Evolutionary conservation across 371 early-diverging fungal genomes (phyloP).

Genomic region (Homolaphlyctis polyrhiza): DNA sequence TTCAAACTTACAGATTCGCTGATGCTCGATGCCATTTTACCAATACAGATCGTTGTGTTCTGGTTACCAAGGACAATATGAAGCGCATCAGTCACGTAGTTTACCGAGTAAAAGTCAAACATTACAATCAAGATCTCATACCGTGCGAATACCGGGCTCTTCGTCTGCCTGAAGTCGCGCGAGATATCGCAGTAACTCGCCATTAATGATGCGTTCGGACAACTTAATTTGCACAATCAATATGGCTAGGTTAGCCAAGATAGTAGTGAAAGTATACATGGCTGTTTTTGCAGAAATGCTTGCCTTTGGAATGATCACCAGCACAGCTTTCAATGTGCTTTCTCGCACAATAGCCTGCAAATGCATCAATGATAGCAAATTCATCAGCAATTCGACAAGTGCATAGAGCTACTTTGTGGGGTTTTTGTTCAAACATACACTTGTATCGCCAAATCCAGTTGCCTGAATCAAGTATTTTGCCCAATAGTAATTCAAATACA

Average conservation of each 20-base stretch:
- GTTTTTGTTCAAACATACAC: slow-evolving; percentile 14
- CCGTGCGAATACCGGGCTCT: slow-evolving; percentile 91
- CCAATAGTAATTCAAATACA: not conserved
- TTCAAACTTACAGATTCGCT: slow-evolving; percentile 66
- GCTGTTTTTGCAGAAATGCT: too few relatives aligned
- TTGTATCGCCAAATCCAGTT: slow-evolving; percentile 81
- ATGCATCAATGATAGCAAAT: not conserved
- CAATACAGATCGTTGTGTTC: slow-evolving; percentile 89
- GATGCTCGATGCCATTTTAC: slow-evolving; percentile 74
- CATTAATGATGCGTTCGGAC: slow-evolving; percentile 70
- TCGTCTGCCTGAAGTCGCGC: slow-evolving; percentile 84
- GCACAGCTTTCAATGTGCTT: slow-evolving; percentile 78
- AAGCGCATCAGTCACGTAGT: not conserved
- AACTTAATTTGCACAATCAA: slow-evolving; percentile 36
- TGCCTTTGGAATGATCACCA: slow-evolving; percentile 68
- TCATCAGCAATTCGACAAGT: not conserved
- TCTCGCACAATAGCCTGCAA: slow-evolving; percentile 85
- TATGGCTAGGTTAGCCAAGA: not conserved
- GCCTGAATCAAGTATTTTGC: too few relatives aligned
- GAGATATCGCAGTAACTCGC: slow-evolving; percentile 76
- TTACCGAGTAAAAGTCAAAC: not conserved
- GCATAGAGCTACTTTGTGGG: not conserved
- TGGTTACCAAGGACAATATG: slow-evolving; percentile 5
- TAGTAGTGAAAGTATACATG: slow-evolving; percentile 19
- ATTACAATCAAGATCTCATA: not conserved